phyloP scores from a whole-genome alignment of 192 early-diverging fungal species.

The Jimgerdemannia lactiflua region DNA sequence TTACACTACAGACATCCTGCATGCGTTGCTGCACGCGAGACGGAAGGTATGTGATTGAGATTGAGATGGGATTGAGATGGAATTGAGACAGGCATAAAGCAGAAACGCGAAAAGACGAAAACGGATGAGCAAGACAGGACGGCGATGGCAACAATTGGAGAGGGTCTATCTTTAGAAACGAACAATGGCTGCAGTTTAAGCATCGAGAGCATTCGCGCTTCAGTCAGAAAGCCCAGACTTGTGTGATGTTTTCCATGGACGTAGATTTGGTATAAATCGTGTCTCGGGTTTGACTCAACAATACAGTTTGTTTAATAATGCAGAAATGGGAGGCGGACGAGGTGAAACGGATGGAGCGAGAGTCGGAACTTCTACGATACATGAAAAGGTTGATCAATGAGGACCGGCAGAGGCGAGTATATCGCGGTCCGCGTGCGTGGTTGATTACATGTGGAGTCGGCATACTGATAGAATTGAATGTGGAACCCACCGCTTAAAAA shows the following conservation, averaged over 20 bases:
- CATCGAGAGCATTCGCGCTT: no score
- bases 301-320: not conserved
- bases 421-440: not conserved
- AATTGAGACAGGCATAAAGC: not conserved
- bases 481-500: no score
- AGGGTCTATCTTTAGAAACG: no score
- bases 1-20: constrained; percentile 63
- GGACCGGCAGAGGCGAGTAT: constrained; percentile 46
- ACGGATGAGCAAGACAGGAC: no score
- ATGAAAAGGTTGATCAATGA: constrained; percentile 54
- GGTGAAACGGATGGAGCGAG: constrained; percentile 41
- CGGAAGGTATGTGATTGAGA: constrained; percentile 28
- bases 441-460: not conserved
- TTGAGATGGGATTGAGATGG: not conserved
- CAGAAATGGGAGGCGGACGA: constrained; percentile 69
- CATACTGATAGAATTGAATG: not conserved
- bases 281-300: no score
- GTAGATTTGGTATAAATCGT: no score
- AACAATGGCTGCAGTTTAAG: no score
- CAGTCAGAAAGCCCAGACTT: no score
- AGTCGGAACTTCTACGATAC: constrained; percentile 62
- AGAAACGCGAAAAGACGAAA: not conserved
- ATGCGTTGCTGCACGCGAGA: constrained; percentile 57
- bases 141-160: no score
- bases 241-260: no score